Evolutionary conservation across 2,329 filamentous ascomycete genomes (phyloP).

Genomic region (Fusarium mexicanum): DNA sequence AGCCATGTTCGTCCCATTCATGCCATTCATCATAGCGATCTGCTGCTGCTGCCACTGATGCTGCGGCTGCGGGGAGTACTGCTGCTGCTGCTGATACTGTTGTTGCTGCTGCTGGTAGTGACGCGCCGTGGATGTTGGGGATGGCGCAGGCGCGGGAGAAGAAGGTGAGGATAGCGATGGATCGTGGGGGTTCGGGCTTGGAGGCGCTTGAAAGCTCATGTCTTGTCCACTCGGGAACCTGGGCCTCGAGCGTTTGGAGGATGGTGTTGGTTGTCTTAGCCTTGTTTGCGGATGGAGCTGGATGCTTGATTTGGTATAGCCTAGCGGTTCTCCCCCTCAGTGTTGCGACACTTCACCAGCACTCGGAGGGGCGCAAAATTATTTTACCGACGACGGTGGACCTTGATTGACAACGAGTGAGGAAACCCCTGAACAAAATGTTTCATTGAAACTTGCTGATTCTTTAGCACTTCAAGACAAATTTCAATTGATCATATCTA

Average conservation of each 20-base stretch:
- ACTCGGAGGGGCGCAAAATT: conserved; percentile 27
- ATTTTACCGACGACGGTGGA: conserved; percentile 17
- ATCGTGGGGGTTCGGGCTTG: conserved; percentile 39
- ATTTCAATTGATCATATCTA: not conserved
- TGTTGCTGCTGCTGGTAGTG: conserved; percentile 44
- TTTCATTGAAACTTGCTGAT: too few species aligned
- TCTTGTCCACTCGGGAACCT: conserved; percentile 38
- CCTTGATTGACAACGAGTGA: not conserved
- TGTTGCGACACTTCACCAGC: conserved; percentile 10
- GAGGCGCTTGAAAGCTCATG: conserved; percentile 49
- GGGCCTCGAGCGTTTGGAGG: conserved; percentile 38
- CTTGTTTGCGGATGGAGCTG: conserved; percentile 32
- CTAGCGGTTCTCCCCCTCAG: conserved; percentile 25
- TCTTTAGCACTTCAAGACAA: not conserved
- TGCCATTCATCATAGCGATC: conserved; percentile 57
- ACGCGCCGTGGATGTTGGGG: conserved; percentile 35
- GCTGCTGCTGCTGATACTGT: conserved; percentile 27
- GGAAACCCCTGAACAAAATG: not conserved
- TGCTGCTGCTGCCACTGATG: conserved; percentile 41
- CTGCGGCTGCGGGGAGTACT: conserved; percentile 33
- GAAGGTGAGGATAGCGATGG: conserved; percentile 35
- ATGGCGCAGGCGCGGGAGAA: conserved; percentile 23
- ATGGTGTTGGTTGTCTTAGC: conserved; percentile 38
- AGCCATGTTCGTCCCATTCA: conserved; percentile 59
- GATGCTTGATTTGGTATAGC: conserved; percentile 42